Percentiles rank a stretch among this genome's conserved stretches.
Conservation (phyloP, 169 alveolate species). For the Plasmodium chabaudi region DNA sequence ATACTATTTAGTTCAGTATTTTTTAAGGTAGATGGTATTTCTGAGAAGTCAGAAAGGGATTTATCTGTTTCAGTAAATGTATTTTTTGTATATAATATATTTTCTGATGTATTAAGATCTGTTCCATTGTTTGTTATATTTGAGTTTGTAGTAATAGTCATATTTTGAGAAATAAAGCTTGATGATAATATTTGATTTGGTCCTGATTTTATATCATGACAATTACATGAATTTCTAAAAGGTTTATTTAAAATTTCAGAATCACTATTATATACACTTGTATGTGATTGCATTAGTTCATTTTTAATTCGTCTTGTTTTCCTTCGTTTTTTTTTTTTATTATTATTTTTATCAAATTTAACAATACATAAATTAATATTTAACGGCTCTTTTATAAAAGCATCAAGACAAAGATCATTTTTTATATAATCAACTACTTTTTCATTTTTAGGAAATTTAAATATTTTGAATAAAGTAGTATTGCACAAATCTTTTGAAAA, state of each 20-base stretch:
- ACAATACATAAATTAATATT: constrained; percentile 46
- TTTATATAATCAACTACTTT: constrained; percentile 48
- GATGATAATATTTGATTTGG: constrained; percentile 4
- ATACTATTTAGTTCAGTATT: not conserved
- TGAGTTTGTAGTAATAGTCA: too few relatives aligned
- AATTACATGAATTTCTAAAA: constrained; percentile 2
- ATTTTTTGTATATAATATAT: not conserved
- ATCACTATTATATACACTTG: constrained; percentile 24
- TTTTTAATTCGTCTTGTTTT: constrained; percentile 5
- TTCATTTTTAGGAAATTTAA: constrained; percentile 42
- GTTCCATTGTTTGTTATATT: too few relatives aligned
- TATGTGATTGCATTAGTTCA: not conserved
- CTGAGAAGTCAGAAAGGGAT: constrained; percentile 32
- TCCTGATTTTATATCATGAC: constrained; percentile 2
- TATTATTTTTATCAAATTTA: constrained; percentile 61
- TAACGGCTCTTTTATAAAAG: constrained; percentile 53
- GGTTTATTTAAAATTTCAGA: constrained; percentile 25
- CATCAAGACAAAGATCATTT: constrained; percentile 9
- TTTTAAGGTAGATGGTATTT: constrained; percentile 8
- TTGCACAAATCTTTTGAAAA: constrained; percentile 50
- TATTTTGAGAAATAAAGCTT: not conserved
- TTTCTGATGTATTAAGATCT: too few relatives aligned
- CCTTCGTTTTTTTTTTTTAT: constrained; percentile 16
- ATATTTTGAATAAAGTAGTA: constrained; percentile 40
- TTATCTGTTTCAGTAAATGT: constrained; percentile 19